Base-by-base conservation (phyloP, 768 basidiomycete species). In the Boletellus sp. region DNA sequence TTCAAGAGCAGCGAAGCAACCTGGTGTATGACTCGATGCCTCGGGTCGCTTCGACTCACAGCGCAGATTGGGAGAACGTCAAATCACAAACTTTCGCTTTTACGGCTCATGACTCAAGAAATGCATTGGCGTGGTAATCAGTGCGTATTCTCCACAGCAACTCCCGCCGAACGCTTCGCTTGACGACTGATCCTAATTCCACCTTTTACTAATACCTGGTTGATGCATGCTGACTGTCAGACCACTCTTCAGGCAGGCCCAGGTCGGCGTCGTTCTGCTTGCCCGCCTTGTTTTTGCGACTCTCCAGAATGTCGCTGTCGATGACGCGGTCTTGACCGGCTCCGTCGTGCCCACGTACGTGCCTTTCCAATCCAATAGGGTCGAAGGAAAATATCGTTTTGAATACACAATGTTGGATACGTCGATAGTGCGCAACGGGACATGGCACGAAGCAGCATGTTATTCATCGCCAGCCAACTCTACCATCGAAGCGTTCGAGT, bases 401-500 rank as follows among this genome's bases (percentile, higher is more conserved):
- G 4, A 0, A 2, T 61, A 60, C 1, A 47, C 16, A 2, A 2
- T 32, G 1, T 53, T 48, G 3, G 38, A 55, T 34, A 28, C 51
- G 4, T 12, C 47, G 1, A 13, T 3, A 12, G 53, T 41, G 3
- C 50, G 55, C 28, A 24, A 58, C 4, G 50, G 33, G 2, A 61
- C 60, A 39, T 61, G 60, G 60, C 60, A 61, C 15, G 59, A 55
- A 6, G 1, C 41, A 3, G 62, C 49, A 8, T 55, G 6, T 15
- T 0, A 1, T 36, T n/a, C n/a, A n/a, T n/a, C n/a, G n/a, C 26
- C 32, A 2, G 1, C 3, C 7, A 24, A 13, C 2, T 19, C 11
- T 0, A 20, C 7, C 33, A 11, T 20, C 10, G 51, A 26, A 33
- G 13, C 10, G 4, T 32, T 62, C 11, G 11, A 52, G 3, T 48